A percentile compares a stretch with the other conserved stretches of the same genome.
Conservation (phyloP, 2,329 filamentous ascomycete species). For the Didymella segeticola region DNA sequence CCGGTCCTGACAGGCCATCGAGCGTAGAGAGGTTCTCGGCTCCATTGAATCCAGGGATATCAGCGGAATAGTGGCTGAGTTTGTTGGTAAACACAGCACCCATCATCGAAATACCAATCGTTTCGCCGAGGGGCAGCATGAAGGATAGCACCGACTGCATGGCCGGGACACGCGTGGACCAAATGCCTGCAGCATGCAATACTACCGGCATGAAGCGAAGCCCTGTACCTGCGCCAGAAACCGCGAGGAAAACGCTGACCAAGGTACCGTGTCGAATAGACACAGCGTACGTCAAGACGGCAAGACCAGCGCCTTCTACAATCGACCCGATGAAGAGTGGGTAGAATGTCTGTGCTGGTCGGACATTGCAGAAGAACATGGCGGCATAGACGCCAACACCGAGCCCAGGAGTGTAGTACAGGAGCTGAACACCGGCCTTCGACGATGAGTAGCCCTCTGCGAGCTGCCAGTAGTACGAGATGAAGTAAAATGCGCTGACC, state of each 20-base stretch:
- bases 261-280: slow-evolving; percentile 56
- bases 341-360: slow-evolving; percentile 67
- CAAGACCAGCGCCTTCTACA: slow-evolving; percentile 65
- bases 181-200: slow-evolving; percentile 69
- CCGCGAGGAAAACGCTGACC: slow-evolving; percentile 71
- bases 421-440: slow-evolving; percentile 55
- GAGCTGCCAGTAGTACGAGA: slow-evolving; percentile 71
- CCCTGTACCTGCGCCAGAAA: slow-evolving; percentile 68
- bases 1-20: slow-evolving; percentile 47
- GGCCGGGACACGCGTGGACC: slow-evolving; percentile 63
- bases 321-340: slow-evolving; percentile 58
- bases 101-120: slow-evolving; percentile 71
- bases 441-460: slow-evolving; percentile 62
- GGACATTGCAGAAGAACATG: slow-evolving; percentile 66
- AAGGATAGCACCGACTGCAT: slow-evolving; percentile 68
- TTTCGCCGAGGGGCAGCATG: slow-evolving; percentile 68
- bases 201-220: slow-evolving; percentile 70
- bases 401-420: slow-evolving; percentile 70
- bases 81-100: slow-evolving; percentile 72
- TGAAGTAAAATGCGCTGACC: slow-evolving; percentile 70
- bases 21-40: slow-evolving; percentile 42
- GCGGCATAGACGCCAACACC: slow-evolving; percentile 65
- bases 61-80: slow-evolving; percentile 33
- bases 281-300: slow-evolving; percentile 64
- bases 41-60: slow-evolving; percentile 34